Conservation (phyloP, 805 yeast genomes). For the Ogataea pini region DNA sequence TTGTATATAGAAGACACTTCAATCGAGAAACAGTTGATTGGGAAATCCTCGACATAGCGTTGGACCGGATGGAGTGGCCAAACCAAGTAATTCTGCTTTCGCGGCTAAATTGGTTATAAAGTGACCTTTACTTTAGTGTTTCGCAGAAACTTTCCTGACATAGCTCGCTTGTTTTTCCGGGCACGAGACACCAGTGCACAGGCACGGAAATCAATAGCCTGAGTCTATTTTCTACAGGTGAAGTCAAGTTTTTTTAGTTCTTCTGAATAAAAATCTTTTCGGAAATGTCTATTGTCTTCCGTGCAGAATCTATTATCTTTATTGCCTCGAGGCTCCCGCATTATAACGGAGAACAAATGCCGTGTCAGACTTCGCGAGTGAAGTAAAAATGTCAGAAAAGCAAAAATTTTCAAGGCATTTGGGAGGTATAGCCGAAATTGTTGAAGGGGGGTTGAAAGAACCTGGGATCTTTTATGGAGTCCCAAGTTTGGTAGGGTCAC, state of each 20-base stretch:
- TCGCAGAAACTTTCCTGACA: neutral
- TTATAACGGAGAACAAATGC: constrained; percentile 1
- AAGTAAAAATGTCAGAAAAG: neutral
- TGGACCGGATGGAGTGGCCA: neutral
- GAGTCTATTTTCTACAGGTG: neutral
- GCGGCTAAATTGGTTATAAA: neutral
- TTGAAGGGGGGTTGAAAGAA: neutral
- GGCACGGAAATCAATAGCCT: neutral
- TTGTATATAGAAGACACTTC: constrained; percentile 9
- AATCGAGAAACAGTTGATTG: neutral
- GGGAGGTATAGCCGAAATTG: neutral
- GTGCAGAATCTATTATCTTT: neutral
- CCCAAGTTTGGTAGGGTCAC: neutral
- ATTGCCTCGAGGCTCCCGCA: constrained; percentile 6
- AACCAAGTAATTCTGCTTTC: neutral
- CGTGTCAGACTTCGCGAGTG: neutral
- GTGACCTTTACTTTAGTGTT: neutral
- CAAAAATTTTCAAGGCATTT: neutral
- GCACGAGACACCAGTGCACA: neutral
- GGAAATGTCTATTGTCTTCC: neutral
- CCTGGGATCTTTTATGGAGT: neutral
- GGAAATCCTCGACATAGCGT: neutral
- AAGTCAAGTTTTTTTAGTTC: neutral
- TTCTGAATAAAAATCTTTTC: neutral
- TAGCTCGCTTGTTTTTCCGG: constrained; percentile 1